Evolutionary conservation across 495 filamentous ascomycete species (phyloP).

Genomic region (Letharia columbiana): DNA sequence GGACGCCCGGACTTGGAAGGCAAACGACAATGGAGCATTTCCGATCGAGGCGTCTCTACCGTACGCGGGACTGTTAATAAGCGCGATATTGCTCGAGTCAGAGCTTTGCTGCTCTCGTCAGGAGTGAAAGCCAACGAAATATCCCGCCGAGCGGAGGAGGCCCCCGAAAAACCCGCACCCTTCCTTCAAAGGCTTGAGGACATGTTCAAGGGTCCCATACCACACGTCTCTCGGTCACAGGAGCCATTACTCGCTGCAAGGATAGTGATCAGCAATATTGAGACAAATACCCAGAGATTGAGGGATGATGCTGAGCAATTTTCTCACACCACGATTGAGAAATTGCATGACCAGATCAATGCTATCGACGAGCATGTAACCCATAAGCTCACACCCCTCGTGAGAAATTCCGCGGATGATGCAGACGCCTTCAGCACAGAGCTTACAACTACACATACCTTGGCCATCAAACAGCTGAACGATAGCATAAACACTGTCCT

Average conservation of each 20-base stretch:
- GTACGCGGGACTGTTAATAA: conserved; percentile 40
- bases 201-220: conserved; percentile 29
- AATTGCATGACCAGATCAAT: conserved; percentile 40
- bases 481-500: conserved; percentile 72
- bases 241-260: conserved; percentile 63
- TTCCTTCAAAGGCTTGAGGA: conserved; percentile 34
- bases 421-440: conserved; percentile 67
- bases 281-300: conserved; percentile 44
- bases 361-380: conserved; percentile 43
- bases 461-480: conserved; percentile 66
- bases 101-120: conserved; percentile 66
- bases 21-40: conserved; percentile 62
- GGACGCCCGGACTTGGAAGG: conserved; percentile 27
- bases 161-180: conserved; percentile 34
- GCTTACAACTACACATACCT: conserved; percentile 61
- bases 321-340: conserved; percentile 35
- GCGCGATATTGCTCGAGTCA: conserved; percentile 64
- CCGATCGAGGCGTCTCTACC: conserved; percentile 44
- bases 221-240: conserved; percentile 47
- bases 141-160: conserved; percentile 49
- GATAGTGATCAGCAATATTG: conserved; percentile 49
- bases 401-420: conserved; percentile 58
- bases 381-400: conserved; percentile 52
- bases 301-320: conserved; percentile 48
- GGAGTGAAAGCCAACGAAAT: conserved; percentile 83